These are phyloP conservation scores for Lodderomyces margitis DNA, from an alignment of 1,139 yeast genomes.

Conservation along the genomic window DNA sequence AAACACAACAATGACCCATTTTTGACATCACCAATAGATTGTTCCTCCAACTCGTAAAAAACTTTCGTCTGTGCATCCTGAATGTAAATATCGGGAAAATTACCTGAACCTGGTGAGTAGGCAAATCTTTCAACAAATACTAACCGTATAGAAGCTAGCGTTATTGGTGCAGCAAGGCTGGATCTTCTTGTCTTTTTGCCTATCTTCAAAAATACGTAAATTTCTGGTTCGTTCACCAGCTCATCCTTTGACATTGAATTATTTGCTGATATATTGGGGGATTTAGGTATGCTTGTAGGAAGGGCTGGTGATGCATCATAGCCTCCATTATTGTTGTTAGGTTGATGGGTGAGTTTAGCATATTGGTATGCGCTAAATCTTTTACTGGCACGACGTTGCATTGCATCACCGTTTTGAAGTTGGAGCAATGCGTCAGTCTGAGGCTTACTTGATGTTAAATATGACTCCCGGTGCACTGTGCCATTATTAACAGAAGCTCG, in stretches of 20 bases:
- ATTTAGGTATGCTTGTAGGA: conserved; percentile 1
- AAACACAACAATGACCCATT: conserved; percentile 62
- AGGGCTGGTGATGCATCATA: background rate
- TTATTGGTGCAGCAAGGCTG: conserved; percentile 45
- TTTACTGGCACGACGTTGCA: conserved; percentile 89
- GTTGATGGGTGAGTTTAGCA: conserved; percentile 64
- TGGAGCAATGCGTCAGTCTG: conserved; percentile 62
- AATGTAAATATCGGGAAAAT: conserved; percentile 80
- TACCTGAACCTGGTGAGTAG: conserved; percentile 67
- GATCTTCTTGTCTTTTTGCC: conserved; percentile 19
- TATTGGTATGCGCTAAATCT: conserved; percentile 92
- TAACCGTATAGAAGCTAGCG: conserved; percentile 65
- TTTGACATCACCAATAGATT: conserved; percentile 53
- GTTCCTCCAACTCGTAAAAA: conserved; percentile 80
- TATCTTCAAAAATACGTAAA: conserved; percentile 36
- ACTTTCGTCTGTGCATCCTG: conserved; percentile 60
- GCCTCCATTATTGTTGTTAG: conserved; percentile 9
- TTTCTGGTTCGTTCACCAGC: conserved; percentile 1
- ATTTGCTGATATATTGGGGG: background rate
- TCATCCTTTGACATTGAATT: conserved; percentile 4
- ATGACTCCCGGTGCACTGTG: too few species aligned
- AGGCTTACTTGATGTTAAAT: background rate
- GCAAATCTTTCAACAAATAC: conserved; percentile 86
- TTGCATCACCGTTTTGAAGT: conserved; percentile 73
- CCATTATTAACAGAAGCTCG: too few species aligned